A percentile compares a stretch with the other conserved stretches of the same genome.
Conservation (phyloP, 2,329 filamentous ascomycete species). For the Botrytis cinerea region DNA sequence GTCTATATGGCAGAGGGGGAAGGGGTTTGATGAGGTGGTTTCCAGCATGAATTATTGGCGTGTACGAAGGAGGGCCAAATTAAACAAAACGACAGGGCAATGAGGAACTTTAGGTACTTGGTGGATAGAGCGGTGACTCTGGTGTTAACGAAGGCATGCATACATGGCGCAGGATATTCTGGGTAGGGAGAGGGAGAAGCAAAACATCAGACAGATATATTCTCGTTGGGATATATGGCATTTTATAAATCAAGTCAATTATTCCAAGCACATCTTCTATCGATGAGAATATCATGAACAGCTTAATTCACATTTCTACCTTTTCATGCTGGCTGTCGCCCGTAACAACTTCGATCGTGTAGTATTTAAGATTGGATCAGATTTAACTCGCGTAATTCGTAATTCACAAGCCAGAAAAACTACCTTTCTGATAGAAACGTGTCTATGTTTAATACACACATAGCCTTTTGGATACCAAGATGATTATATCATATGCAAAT, state of each 20-base stretch:
- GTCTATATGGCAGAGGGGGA: background rate
- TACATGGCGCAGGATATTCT: background rate
- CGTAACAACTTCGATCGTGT: background rate
- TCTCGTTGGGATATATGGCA: background rate
- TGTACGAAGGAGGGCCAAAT: background rate
- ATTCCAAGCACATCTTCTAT: background rate
- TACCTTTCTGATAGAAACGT: background rate
- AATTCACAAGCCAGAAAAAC: background rate
- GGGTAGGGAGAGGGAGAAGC: background rate
- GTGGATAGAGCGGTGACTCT: slow-evolving; percentile 4
- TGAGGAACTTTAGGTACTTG: background rate
- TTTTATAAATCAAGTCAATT: background rate
- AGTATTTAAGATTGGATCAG: background rate
- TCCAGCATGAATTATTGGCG: background rate
- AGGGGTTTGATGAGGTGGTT: background rate
- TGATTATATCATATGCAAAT: background rate
- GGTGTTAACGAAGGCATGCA: background rate
- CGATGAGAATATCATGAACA: background rate
- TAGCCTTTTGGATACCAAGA: background rate
- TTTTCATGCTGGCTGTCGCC: background rate
- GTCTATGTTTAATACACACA: background rate
- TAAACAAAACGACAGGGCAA: background rate
- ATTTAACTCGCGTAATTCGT: background rate
- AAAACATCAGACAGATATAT: background rate
- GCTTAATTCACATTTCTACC: too few species aligned